phyloP scores from a whole-genome alignment of 345 rosid species.

The Rubroshorea leprosula region DNA sequence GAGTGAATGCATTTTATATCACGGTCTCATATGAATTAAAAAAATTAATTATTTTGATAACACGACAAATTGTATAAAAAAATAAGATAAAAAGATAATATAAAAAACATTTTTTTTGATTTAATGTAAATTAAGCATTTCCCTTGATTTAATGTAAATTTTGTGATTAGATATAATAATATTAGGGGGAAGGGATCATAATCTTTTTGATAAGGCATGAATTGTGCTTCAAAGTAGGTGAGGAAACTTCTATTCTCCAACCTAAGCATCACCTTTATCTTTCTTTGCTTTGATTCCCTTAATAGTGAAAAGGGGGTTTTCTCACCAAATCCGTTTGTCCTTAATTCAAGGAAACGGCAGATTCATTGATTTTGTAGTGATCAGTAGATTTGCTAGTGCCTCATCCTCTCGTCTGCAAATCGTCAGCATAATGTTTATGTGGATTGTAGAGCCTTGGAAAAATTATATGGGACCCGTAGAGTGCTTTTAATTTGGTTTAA shows the following conservation, averaged over 20 bases:
- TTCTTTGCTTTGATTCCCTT: constrained; percentile 16
- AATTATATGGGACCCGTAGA: background rate
- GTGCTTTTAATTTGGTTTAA: background rate
- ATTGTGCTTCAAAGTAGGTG: background rate
- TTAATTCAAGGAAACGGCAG: constrained; percentile 7
- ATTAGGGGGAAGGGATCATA: too few relatives aligned
- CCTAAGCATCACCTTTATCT: constrained; percentile 3
- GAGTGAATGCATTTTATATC: too few relatives aligned
- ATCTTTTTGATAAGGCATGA: too few relatives aligned
- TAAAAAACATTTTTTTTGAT: too few relatives aligned
- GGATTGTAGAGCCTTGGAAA: background rate
- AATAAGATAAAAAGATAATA: too few relatives aligned
- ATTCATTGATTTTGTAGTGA: background rate
- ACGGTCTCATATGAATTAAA: too few relatives aligned
- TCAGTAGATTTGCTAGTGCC: constrained; percentile 1
- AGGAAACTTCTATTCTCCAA: constrained; percentile 15
- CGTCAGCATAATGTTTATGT: background rate
- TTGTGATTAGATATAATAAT: too few relatives aligned
- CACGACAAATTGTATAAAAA: too few relatives aligned
- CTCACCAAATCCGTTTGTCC: constrained; percentile 18
- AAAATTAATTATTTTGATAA: too few relatives aligned
- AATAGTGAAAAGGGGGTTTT: constrained; percentile 18
- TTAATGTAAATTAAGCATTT: too few relatives aligned
- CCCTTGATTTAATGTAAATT: too few relatives aligned
- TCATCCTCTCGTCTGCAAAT: constrained; percentile 11